phyloP scores from a whole-genome alignment of 257 asterid genomes.

The Nicotiana benthamiana region DNA sequence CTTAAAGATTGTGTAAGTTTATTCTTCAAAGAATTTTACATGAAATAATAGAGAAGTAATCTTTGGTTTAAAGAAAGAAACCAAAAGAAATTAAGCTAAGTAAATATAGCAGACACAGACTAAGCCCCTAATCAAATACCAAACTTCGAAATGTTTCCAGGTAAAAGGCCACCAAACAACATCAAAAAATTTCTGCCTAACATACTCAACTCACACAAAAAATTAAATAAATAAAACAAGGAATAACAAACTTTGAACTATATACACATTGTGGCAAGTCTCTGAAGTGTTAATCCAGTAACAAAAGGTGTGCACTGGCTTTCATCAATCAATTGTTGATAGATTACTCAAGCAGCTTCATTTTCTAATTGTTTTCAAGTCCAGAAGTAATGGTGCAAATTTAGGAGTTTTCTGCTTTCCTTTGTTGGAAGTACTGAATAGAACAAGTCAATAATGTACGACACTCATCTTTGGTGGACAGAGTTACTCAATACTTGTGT shows the following conservation, averaged over 20 bases:
- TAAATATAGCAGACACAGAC: not conserved
- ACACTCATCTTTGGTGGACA: not conserved
- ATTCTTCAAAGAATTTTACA: not conserved
- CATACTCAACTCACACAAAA: not conserved
- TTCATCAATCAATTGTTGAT: not conserved
- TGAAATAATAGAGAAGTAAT: not conserved
- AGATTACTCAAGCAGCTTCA: not conserved
- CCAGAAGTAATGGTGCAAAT: not conserved
- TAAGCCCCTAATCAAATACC: not conserved
- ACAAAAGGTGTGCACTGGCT: not conserved
- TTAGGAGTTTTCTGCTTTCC: not conserved
- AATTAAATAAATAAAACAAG: not conserved
- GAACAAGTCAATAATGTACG: not conserved
- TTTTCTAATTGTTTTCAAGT: not conserved
- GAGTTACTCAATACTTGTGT: not conserved
- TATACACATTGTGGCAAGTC: constrained; percentile 2
- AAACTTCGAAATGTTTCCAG: not conserved
- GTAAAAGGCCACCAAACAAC: not conserved
- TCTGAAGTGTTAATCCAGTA: not conserved
- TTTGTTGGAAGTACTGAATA: not conserved
- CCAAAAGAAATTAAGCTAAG: not conserved
- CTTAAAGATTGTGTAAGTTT: not conserved
- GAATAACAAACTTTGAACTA: not conserved
- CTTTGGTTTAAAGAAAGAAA: not conserved
- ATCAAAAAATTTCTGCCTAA: not conserved